A percentile compares a stretch with the other conserved stretches of the same genome.
Conservation (phyloP, 208 protist species). For the Lotmaria passim region DNA sequence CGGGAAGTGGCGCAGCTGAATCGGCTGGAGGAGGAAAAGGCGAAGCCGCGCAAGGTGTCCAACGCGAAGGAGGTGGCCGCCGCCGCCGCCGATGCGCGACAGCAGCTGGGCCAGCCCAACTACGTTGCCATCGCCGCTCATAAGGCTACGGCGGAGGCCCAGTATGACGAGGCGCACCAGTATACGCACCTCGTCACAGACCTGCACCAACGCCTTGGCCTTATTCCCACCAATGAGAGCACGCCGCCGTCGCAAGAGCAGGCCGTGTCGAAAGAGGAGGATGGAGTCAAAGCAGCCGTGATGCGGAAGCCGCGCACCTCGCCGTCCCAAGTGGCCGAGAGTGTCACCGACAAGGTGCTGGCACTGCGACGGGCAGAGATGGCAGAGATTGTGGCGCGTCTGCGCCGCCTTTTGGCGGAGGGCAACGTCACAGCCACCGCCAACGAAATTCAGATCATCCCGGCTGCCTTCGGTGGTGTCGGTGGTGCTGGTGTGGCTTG, state of each 20-base stretch:
- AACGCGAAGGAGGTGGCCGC: slow-evolving; percentile 26
- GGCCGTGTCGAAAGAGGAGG: not conserved
- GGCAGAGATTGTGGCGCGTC: slow-evolving; percentile 32
- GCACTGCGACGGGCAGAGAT: slow-evolving; percentile 35
- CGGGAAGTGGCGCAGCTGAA: slow-evolving; percentile 15
- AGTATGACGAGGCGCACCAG: slow-evolving; percentile 14
- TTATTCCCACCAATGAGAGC: too few species aligned
- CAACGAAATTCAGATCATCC: slow-evolving; percentile 23
- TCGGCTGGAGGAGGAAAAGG: slow-evolving; percentile 1
- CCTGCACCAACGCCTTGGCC: slow-evolving; percentile 28
- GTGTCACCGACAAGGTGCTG: slow-evolving; percentile 20
- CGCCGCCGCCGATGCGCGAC: slow-evolving; percentile 31
- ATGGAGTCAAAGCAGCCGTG: not conserved
- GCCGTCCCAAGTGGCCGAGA: slow-evolving; percentile 15
- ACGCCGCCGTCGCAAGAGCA: not conserved
- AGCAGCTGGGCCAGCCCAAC: slow-evolving; percentile 35
- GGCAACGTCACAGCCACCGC: slow-evolving; percentile 14
- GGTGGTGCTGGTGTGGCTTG: slow-evolving; percentile 7
- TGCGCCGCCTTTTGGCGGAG: slow-evolving; percentile 31
- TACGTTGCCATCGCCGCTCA: slow-evolving; percentile 29
- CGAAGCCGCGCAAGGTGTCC: slow-evolving; percentile 1
- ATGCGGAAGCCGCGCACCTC: not conserved
- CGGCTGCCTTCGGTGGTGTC: slow-evolving; percentile 3
- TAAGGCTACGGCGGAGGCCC: slow-evolving; percentile 19
- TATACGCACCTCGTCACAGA: slow-evolving; percentile 21